Conservation (phyloP, 2,329 filamentous ascomycete genomes). For the Hypoxylon sp. region DNA sequence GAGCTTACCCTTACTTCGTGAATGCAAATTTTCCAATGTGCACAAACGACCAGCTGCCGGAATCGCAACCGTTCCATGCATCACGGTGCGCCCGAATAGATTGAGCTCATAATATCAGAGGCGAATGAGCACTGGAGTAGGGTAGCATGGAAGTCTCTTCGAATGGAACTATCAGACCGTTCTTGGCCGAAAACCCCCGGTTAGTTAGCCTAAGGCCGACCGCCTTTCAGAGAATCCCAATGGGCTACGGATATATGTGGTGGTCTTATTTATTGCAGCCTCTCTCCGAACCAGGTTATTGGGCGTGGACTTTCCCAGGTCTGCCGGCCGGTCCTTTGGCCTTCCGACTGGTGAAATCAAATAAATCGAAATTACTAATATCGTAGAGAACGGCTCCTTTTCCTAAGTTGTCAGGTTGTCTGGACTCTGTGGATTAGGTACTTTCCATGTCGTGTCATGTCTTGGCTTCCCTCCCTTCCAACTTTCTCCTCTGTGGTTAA, state of each 20-base stretch:
- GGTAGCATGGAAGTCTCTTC: constrained; percentile 22
- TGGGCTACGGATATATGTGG: constrained; percentile 31
- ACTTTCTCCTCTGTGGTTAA: constrained; percentile 17
- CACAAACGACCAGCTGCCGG: constrained; percentile 8
- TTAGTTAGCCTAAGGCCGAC: not conserved
- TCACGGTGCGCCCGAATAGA: constrained; percentile 34
- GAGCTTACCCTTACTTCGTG: constrained; percentile 13
- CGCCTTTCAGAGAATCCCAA: constrained; percentile 9
- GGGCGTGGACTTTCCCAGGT: constrained; percentile 16
- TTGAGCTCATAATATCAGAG: constrained; percentile 30
- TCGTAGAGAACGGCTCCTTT: constrained; percentile 19
- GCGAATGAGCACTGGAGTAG: constrained; percentile 26
- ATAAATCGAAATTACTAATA: constrained; percentile 35
- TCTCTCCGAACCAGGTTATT: constrained; percentile 38
- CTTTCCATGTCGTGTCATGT: not conserved
- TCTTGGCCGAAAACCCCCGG: constrained; percentile 25
- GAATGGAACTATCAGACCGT: constrained; percentile 23
- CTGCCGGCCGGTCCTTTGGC: constrained; percentile 23
- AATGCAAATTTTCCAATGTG: constrained; percentile 7
- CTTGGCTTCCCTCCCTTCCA: constrained; percentile 10
- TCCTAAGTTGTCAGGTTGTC: not conserved
- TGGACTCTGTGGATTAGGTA: constrained; percentile 5
- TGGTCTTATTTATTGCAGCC: constrained; percentile 37
- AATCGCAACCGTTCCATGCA: constrained; percentile 28
- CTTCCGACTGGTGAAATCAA: constrained; percentile 18